A percentile compares a stretch with the other conserved stretches of the same genome.
phyloP scores from a whole-genome alignment of 2,329 filamentous ascomycete species.

The Ophiostoma himal-ulmi region DNA sequence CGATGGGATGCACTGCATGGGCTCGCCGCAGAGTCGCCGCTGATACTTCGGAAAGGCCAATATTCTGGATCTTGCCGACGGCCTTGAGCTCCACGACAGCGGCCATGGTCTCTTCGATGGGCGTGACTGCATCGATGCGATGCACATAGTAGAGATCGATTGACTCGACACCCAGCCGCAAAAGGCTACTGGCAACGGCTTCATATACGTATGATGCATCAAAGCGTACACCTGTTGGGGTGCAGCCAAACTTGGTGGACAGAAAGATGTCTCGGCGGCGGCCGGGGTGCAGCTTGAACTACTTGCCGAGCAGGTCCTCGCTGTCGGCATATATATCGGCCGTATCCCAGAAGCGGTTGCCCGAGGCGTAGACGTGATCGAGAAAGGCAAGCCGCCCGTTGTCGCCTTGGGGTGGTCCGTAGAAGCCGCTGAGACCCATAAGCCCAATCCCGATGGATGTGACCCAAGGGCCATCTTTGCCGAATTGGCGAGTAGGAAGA shows the following conservation, averaged over 20 bases:
- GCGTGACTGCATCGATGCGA: constrained; percentile 42
- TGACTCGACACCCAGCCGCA: constrained; percentile 44
- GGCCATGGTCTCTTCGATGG: constrained; percentile 44
- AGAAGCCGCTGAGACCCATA: constrained; percentile 36
- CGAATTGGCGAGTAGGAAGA: constrained; percentile 39
- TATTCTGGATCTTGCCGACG: constrained; percentile 51
- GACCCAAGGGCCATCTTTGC: constrained; percentile 43
- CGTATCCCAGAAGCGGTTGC: constrained; percentile 42
- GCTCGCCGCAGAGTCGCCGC: constrained; percentile 48
- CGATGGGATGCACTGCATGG: constrained; percentile 44
- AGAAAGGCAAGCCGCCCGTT: constrained; percentile 38
- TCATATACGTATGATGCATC: constrained; percentile 30
- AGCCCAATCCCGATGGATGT: constrained; percentile 42
- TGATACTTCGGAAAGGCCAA: constrained; percentile 51
- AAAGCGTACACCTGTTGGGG: constrained; percentile 27
- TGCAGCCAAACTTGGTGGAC: constrained; percentile 29
- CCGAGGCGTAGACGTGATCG: constrained; percentile 39
- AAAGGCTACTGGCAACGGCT: constrained; percentile 35
- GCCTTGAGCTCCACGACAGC: constrained; percentile 42
- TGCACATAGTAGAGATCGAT: constrained; percentile 54
- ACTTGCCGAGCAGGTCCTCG: constrained; percentile 41
- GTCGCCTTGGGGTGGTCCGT: constrained; percentile 30
- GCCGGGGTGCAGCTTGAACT: constrained; percentile 38
- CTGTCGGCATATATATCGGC: constrained; percentile 41
- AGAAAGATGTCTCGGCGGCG: constrained; percentile 41